These are phyloP conservation scores for Ogataea neopini DNA, from an alignment of 805 yeast species.

Conservation along the genomic window DNA sequence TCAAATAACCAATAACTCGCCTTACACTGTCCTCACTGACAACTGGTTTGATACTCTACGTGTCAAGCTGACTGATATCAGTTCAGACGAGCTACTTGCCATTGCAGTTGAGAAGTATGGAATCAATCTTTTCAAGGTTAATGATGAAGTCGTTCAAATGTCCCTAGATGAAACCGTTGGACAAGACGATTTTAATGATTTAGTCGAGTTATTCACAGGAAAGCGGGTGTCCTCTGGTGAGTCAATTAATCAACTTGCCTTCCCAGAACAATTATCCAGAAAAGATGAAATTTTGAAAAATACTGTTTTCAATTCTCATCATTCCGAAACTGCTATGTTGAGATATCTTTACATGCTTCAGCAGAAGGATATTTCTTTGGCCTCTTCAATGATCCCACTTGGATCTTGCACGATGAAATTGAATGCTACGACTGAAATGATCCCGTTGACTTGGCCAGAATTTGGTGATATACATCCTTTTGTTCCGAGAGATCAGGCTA, in stretches of 20 bases:
- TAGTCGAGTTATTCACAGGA: slow-evolving; percentile 63
- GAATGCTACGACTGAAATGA: slow-evolving; percentile 94
- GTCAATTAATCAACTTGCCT: slow-evolving; percentile 43
- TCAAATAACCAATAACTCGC: slow-evolving; percentile 42
- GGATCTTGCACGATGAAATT: slow-evolving; percentile 99
- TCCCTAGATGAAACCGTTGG: slow-evolving; percentile 90
- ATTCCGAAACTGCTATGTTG: slow-evolving; percentile 92
- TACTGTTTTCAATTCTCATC: slow-evolving; percentile 82
- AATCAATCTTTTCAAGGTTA: slow-evolving; percentile 75
- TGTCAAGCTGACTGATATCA: slow-evolving; percentile 49
- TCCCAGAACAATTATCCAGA: slow-evolving; percentile 53
- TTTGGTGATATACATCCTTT: slow-evolving; percentile 89
- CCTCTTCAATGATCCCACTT: slow-evolving; percentile 95
- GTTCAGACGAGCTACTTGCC: slow-evolving; percentile 57
- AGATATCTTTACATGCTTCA: slow-evolving; percentile 87
- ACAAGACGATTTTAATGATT: slow-evolving; percentile 54
- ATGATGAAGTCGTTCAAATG: slow-evolving; percentile 63
- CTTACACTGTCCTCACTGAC: slow-evolving; percentile 54
- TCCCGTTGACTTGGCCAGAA: slow-evolving; percentile 92
- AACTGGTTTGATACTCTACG: slow-evolving; percentile 89
- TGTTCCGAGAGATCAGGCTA: slow-evolving; percentile 85
- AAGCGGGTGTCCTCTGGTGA: slow-evolving; percentile 19
- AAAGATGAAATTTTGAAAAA: slow-evolving; percentile 63
- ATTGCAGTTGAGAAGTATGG: slow-evolving; percentile 61
- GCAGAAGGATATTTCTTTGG: slow-evolving; percentile 85